phyloP scores from a whole-genome alignment of 2,329 filamentous ascomycete species.

The Orbilia quercus region DNA sequence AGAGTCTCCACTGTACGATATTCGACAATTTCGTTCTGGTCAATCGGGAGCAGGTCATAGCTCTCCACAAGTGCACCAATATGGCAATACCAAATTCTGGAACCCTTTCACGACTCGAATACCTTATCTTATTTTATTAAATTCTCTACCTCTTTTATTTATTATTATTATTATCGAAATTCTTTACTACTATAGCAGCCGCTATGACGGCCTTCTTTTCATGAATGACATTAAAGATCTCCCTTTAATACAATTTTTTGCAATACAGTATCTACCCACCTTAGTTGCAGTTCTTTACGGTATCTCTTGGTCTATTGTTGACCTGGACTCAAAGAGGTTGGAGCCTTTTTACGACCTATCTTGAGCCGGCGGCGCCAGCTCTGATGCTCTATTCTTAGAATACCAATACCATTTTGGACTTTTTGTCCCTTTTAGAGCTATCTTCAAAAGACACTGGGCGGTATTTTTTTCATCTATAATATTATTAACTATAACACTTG shows the following conservation, averaged over 20 bases:
- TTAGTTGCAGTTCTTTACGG: constrained; percentile 35
- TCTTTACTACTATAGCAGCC: constrained; percentile 65
- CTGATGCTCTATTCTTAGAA: constrained; percentile 30
- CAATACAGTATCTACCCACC: constrained; percentile 45
- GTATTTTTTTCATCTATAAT: constrained; percentile 34
- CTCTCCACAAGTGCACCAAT: constrained; percentile 25
- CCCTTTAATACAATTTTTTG: constrained; percentile 16
- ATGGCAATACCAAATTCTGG: constrained; percentile 64
- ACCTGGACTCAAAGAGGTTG: constrained; percentile 42
- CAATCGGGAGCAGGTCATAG: constrained; percentile 21
- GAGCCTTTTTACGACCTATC: constrained; percentile 46
- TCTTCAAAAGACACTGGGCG: constrained; percentile 28
- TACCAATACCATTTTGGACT: constrained; percentile 42
- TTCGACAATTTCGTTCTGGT: constrained; percentile 31
- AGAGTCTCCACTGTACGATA: constrained; percentile 23
- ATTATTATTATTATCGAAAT: constrained; percentile 69
- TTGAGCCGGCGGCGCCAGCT: constrained; percentile 3
- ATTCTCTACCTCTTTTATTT: constrained; percentile 69
- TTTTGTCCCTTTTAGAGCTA: constrained; percentile 21
- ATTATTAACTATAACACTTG: constrained; percentile 13
- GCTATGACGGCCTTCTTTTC: constrained; percentile 15
- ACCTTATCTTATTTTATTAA: constrained; percentile 70
- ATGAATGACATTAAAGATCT: constrained; percentile 30
- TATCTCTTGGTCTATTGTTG: constrained; percentile 41
- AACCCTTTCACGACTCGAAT: constrained; percentile 74